Evolutionary conservation across 148 eudicot genomes (phyloP).

Genomic region (Oxyria digyna): DNA sequence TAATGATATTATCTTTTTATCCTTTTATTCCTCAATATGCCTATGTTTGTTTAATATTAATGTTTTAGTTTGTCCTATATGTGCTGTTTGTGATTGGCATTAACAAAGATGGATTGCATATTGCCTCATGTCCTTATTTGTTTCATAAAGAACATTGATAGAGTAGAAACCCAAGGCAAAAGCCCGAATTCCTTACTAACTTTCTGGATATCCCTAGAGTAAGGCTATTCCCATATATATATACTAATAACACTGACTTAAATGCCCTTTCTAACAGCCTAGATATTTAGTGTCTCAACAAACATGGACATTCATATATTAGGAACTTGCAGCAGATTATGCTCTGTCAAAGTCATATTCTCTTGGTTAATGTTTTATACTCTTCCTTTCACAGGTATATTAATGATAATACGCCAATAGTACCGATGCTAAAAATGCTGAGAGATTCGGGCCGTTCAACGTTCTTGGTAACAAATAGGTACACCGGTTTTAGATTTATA

Average conservation of each 20-base stretch:
- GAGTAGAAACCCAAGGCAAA: too few species aligned
- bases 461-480: constrained; percentile 98
- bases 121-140: not conserved
- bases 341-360: not conserved
- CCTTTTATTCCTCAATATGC: not conserved
- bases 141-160: too few species aligned
- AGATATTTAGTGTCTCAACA: too few species aligned
- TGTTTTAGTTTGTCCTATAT: not conserved
- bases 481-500: constrained; percentile 8
- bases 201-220: too few species aligned
- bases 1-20: too few species aligned
- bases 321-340: not conserved
- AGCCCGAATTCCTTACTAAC: too few species aligned
- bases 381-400: constrained; percentile 48
- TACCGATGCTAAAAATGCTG: constrained; percentile 90
- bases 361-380: not conserved
- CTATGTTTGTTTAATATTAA: not conserved
- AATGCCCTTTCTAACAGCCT: too few species aligned
- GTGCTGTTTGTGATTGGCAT: not conserved
- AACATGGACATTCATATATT: not conserved
- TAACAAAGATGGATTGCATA: not conserved
- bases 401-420: constrained; percentile 63
- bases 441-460: constrained; percentile 82
- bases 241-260: too few species aligned
- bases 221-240: too few species aligned